Evolutionary conservation across 75 land plant genomes (phyloP), one percentile per base, ranked within the genome.

Genomic region (Pseudotsuga menziesii): DNA sequence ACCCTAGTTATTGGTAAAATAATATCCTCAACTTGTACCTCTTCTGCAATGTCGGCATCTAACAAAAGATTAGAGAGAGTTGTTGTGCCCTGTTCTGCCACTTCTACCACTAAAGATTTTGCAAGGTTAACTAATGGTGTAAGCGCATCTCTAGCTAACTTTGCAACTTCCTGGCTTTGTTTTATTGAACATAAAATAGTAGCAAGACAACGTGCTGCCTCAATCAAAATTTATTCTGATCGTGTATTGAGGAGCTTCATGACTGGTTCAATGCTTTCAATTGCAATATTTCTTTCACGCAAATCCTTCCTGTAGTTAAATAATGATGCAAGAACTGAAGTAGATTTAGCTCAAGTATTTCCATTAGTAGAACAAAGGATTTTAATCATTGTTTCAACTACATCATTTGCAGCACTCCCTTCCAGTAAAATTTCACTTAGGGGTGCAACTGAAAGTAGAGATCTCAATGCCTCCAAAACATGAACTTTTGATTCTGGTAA

Each of bases 171-270:
- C 22, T 67, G 63, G 79, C 90, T 94, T 73, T 89, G 83, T 27
- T 85, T 91, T 48, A 92, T 82, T 63, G 93, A 94, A 56, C 89
- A 88, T 72, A 96, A 94, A 59, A 96, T 85, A 22, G 99, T 87
- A 74, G 98, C 93, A 84, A 96, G 97, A 55, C 95, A 96, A 14
- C 82, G 74, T 9, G 92, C 91, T 66, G 91, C 77, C 76, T 87
- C 93, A 60, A 83, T 79, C 39, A 91, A 83, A 64, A 94, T 86
- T 58, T 79, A 78, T 73, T 91, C 91, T 39, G 90, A 82, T 36
- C 83, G 89, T 76, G 73, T 84, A 73, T 83, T 85, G 12, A 96
- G 80, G 22, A 96, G 89, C 61, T 91, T 87, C 57, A 92, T 81
- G 55, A 83, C 78, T 16, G 93, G 87, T 26, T 72, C 76, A 54